Base-by-base conservation (phyloP, 768 basidiomycete species). In the Termitomyces sp. region DNA sequence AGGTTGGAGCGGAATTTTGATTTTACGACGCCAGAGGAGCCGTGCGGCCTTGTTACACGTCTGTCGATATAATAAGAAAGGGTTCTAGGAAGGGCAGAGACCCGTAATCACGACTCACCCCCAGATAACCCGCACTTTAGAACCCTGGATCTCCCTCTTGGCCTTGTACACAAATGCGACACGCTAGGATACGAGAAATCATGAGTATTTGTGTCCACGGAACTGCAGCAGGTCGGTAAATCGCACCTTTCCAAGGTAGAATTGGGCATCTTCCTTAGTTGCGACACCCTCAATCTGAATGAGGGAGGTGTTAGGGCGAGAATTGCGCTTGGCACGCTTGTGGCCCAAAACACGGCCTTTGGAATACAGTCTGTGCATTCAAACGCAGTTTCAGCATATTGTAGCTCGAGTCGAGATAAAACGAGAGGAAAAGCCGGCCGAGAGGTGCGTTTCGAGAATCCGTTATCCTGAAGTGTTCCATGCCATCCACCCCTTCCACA, bases 121-220 rank as follows among this genome's bases (percentile, higher is more conserved):
- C 94, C 94, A 98, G 80, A 98, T 98, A 60, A 98, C 93, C 63
- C 97, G 91, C 68, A 98, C 79, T 75, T 95, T 94, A 63, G 93
- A 91, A 56, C 97, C 97, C 72, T 88, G 87, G 62, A 96, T 84
- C 75, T 93, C 91, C 72, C 85, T 82, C 82, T 97, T 94, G 57
- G 94, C 96, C 71, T 88, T 90, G 87, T 99, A 99, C 63, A 99
- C 94, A 75, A 88, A 99, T 56, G 97, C 97, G 60, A 99, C 83
- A 64, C 96, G 91, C 94, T 97, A 64, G 22, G 39, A 38, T 23
- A 0, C n/a, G 20, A 3, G 5, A 12, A 23, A 42, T 43, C 31
- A 18, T 47, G 3, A 56, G 47, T 20, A 45, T 20, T 6, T 12
- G 45, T 31, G 22, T 12, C 23, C 12, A 16, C 35, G n/a, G 43